A percentile compares a stretch with the other conserved stretches of the same genome.
Conservation (phyloP, 2,329 filamentous ascomycete species). For the Calonectria ilicicola region DNA sequence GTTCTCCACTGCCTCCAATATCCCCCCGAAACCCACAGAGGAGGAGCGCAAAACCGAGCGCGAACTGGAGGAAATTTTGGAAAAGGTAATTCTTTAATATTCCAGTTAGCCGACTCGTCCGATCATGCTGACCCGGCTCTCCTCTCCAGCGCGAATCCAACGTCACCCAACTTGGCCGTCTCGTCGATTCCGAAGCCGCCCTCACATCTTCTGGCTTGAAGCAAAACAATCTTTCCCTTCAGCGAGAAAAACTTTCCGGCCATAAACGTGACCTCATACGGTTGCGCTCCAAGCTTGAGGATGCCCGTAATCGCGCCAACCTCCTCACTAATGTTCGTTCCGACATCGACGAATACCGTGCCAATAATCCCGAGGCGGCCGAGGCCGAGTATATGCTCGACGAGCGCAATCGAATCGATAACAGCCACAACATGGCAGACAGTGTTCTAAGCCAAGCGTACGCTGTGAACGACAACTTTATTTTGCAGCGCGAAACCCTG, state of each 20-base stretch:
- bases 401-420: conserved; percentile 87
- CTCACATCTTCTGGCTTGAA: conserved; percentile 94
- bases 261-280: conserved; percentile 86
- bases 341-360: conserved; percentile 91
- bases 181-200: conserved; percentile 91
- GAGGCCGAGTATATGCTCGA: conserved; percentile 98
- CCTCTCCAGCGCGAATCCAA: conserved; percentile 80
- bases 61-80: conserved; percentile 85
- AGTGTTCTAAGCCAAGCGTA: conserved; percentile 95
- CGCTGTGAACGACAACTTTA: conserved; percentile 93
- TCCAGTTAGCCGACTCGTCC: not conserved
- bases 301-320: conserved; percentile 88
- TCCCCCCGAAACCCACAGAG: conserved; percentile 85
- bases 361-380: conserved; percentile 81
- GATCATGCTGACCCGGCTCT: conserved; percentile 22
- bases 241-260: conserved; percentile 89
- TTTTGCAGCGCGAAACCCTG: conserved; percentile 86
- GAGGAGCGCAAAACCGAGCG: conserved; percentile 85
- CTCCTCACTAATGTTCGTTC: conserved; percentile 90
- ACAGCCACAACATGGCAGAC: conserved; percentile 90
- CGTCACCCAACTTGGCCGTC: conserved; percentile 84
- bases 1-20: conserved; percentile 82
- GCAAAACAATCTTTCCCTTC: conserved; percentile 92
- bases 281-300: conserved; percentile 77
- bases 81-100: conserved; percentile 68